phyloP scores from a whole-genome alignment of 352 stramenopile genomes.

The Pythium periplocum region DNA sequence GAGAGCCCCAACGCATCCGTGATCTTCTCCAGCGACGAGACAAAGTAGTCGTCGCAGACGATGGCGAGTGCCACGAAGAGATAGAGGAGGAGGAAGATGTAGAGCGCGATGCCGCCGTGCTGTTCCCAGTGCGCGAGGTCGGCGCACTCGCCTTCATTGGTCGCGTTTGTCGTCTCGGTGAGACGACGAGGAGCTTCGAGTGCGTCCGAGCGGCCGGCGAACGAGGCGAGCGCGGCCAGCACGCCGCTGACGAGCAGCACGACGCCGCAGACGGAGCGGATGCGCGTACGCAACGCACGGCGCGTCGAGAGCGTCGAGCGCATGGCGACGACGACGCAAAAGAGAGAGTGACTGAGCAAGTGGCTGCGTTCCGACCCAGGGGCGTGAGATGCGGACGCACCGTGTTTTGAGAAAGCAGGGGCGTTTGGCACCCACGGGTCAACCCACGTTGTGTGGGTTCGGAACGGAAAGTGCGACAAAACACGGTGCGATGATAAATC shows the following conservation, averaged over 20 bases:
- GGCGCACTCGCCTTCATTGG: constrained; percentile 26
- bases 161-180: constrained; percentile 7
- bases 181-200: constrained; percentile 1
- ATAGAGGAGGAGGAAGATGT: constrained; percentile 61
- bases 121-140: constrained; percentile 41
- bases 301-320: neutral
- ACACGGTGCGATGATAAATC: no score
- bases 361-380: no score
- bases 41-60: constrained; percentile 88
- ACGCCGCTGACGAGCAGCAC: constrained; percentile 9
- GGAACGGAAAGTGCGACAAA: no score
- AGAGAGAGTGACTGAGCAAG: no score
- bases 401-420: no score
- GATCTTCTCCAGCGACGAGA: constrained; percentile 72
- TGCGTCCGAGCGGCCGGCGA: neutral
- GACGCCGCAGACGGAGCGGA: constrained; percentile 10
- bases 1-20: constrained; percentile 54
- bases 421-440: no score
- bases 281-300: constrained; percentile 10
- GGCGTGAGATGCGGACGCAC: no score
- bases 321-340: neutral
- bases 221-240: constrained; percentile 3
- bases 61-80: constrained; percentile 84
- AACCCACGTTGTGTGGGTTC: no score
- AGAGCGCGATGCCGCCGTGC: constrained; percentile 50